Base-by-base conservation (phyloP, 306 rosid genomes). In the Castanea crenata region DNA sequence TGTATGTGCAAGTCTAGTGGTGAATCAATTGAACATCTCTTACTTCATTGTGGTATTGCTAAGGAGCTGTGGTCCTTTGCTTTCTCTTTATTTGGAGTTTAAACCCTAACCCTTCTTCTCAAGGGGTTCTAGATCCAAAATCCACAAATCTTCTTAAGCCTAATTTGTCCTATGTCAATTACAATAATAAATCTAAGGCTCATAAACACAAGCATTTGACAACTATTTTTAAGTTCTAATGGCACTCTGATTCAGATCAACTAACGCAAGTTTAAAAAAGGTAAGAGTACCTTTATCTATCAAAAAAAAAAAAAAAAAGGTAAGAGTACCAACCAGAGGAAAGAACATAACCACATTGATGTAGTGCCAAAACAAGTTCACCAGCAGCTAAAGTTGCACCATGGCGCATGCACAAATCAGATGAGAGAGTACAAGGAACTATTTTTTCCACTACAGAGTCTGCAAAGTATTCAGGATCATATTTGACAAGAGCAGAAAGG, bases 321-420 rank as follows among this genome's bases (percentile, higher is more conserved):
- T 77, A 49, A 76, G 75, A 74, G 62, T 65, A 83, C 84, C 55
- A 77, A 95, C 99, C 98, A 80, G 91, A 70, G 64, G 96, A 74
- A 68, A 95, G 89, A 83, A 85, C 71, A 75, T 69, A 87, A 80
- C 72, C 88, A 89, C 94, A 88, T 57, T 74, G 89, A 80, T 91
- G 90, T 58, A 93, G 86, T 54, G 93, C 92, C 31, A 89, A 85
- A 88, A 89, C 96, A 77, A 93, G 88, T 86, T 93, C 96, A 65
- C 97, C 98, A 20, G 83, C 76, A 68, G 99, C 98, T 84, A 91
- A 76, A 1, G 97, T 95, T 55, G 98, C 91, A 73, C 99, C 99
- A 87, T 93, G 98, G 74, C 98, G 97, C 96, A 82, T 91, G 93
- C 99, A 91, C 82, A 95, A 80, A 84, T 95, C 99, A 78, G 99